Conservation (phyloP, 257 asterid genomes). For the Salvia rosmarinus region DNA sequence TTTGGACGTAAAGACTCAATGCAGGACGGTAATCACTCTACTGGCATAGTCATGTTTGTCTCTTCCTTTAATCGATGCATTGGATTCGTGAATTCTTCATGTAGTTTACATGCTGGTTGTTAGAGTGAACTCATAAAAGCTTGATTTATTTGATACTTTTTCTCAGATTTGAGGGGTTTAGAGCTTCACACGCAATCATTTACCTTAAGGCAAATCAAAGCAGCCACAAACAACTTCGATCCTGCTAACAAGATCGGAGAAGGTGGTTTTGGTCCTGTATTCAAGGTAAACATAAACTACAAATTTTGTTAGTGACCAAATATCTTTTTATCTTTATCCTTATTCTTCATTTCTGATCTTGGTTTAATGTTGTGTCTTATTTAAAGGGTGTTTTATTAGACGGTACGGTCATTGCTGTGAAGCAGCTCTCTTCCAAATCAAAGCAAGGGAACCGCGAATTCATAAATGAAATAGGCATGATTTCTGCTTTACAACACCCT, state of each 20-base stretch:
- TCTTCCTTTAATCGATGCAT: not conserved
- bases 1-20: slow-evolving; percentile 34
- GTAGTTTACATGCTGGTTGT: slow-evolving; percentile 14
- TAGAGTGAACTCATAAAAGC: not conserved
- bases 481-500: slow-evolving; percentile 66
- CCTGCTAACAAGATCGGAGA: slow-evolving; percentile 64
- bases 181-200: slow-evolving; percentile 54
- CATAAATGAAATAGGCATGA: slow-evolving; percentile 63
- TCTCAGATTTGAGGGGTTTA: slow-evolving; percentile 51
- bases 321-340: not conserved
- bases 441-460: slow-evolving; percentile 69
- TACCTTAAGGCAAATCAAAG: slow-evolving; percentile 52
- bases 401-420: slow-evolving; percentile 58
- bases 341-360: slow-evolving; percentile 9
- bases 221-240: slow-evolving; percentile 65
- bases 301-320: not conserved
- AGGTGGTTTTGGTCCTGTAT: slow-evolving; percentile 74
- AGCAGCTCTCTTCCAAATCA: slow-evolving; percentile 64
- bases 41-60: not conserved
- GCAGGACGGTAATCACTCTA: slow-evolving; percentile 47
- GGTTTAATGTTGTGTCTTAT: not conserved
- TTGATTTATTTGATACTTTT: not conserved
- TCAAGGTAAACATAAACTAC: slow-evolving; percentile 43
- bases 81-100: not conserved
- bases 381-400: slow-evolving; percentile 53